Evolutionary conservation across 148 eudicot species (phyloP), one percentile per base, ranked within the genome.

Genomic region (Polygonum aviculare): DNA sequence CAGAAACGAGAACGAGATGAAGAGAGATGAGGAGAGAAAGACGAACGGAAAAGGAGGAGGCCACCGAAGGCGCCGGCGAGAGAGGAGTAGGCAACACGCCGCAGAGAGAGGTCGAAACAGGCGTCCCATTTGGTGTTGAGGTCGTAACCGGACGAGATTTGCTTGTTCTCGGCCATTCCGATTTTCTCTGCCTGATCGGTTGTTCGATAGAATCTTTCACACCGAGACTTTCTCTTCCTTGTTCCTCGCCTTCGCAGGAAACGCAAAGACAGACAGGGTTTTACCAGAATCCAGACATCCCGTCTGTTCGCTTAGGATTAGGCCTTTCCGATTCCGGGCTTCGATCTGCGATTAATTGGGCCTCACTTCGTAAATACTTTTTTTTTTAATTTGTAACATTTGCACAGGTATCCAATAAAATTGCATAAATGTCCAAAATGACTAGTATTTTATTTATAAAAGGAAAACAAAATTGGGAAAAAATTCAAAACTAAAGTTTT

Each of bases 51-150:
- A 76, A 92, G 86, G 15, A 92, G 88, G 73, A 92, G 93, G 77
- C 97, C 97, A 41, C 85, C 51, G 57, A 88, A 86, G 60, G 94
- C 88, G 72, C 97, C 97, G 77, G 87, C 85, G 55, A 86, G 63
- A 41, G 97, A 87, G 50, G 91, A 83, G 80, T 92, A 92, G 39
- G 81, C 91, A 51, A 90, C 78, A n/a, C 94, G 93, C 33, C 94
- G 97, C 44, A 90, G 78, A 57, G 90, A 86, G 79, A 90, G 86
- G 85, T 92, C 97, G 78, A 92, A 79, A 40, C 91, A 92, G 7
- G 94, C 91, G 54, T 92, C 97, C 94, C 92, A 92, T 80, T 92
- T 88, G 0, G 89, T 92, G 81, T 92, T 82, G 59, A 86, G 75
- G 83, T 88, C 82, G 80, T 84, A 86, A 22, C 87, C 78, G 12